These are phyloP conservation scores for Paraurostyla sp. DNA, from an alignment of 73 alveolate species.

Conservation along the genomic window DNA sequence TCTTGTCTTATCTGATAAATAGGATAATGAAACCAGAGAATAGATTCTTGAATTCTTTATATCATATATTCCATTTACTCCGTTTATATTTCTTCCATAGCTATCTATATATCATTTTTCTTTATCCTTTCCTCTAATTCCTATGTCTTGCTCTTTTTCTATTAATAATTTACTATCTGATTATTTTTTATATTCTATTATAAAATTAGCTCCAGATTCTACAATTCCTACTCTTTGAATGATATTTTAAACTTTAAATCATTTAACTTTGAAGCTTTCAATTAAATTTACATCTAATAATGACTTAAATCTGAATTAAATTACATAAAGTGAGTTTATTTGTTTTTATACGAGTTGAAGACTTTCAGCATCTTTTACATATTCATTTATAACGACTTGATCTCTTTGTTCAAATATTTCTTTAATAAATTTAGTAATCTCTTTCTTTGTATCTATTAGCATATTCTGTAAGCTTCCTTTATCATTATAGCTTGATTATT, in stretches of 20 bases:
- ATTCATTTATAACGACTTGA: constrained; percentile 46
- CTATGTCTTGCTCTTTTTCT: background rate
- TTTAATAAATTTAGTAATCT: constrained; percentile 17
- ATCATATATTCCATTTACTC: constrained; percentile 39
- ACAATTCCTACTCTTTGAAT: background rate
- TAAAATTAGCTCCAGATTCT: background rate
- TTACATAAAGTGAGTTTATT: background rate
- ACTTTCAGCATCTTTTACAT: constrained; percentile 46
- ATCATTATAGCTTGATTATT: no score
- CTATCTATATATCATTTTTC: background rate
- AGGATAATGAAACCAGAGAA: constrained; percentile 34
- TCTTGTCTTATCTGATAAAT: constrained; percentile 1
- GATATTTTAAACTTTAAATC: background rate
- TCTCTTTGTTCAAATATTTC: constrained; percentile 48
- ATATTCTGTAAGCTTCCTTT: constrained; percentile 4
- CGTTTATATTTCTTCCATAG: constrained; percentile 31
- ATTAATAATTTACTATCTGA: background rate
- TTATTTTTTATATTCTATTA: background rate
- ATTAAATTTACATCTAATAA: background rate
- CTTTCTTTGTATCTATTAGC: constrained; percentile 29
- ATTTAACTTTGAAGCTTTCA: background rate
- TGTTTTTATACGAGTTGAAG: constrained; percentile 17
- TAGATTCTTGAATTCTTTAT: background rate
- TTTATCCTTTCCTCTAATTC: background rate
- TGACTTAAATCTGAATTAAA: background rate